Evolutionary conservation across 106 monocot species (phyloP), one percentile per base, ranked within the genome.

Genomic region (Dendrobium nobile): DNA sequence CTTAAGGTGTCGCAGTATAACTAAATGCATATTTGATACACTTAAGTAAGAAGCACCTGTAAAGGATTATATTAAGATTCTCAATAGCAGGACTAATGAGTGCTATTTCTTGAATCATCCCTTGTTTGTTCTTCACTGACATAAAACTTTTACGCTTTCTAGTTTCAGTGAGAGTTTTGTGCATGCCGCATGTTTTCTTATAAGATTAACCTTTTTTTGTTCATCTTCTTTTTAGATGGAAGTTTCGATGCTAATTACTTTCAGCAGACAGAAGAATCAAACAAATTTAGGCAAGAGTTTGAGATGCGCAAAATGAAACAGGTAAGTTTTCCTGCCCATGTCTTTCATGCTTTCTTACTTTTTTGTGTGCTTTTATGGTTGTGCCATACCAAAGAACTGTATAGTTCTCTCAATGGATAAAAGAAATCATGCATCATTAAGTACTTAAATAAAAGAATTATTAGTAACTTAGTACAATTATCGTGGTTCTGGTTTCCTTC

Each of bases 301-400:
- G 98, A 99, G 82, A 95, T 99, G 98, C 92, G 98, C 47, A 92
- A 87, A 83, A 89, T 91, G 88, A 99, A 88, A 80, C 98, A 99
- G 95, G 98, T 80, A 85, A 87, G 87, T 80, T 17, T 78, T 85
- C 40, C 16, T 70, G 18, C 27, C 28, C 15, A 20, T 10, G 15
- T 10, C 15, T 2, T 70, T 68, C 37, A 2, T 47, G n/a, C 10
- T 9, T 41, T 80, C 0, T 33, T 70, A 70, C 16, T 70, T 37
- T 70, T 77, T 75, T 47, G 77, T 47, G 31, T 8, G 17, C 37
- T 70, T 70, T 20, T 16, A 44, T 9, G 11, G 41, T 58, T 22
- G 41, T 47, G 22, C 9, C 47, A 47, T 47, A 43, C 77, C 9
- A 9, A 77, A 28, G 47, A 27, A 22, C 18, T 77, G 26, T 28